These are phyloP conservation scores for Diaporthe vexans DNA, from an alignment of 2,329 filamentous ascomycete species.

Conservation along the genomic window DNA sequence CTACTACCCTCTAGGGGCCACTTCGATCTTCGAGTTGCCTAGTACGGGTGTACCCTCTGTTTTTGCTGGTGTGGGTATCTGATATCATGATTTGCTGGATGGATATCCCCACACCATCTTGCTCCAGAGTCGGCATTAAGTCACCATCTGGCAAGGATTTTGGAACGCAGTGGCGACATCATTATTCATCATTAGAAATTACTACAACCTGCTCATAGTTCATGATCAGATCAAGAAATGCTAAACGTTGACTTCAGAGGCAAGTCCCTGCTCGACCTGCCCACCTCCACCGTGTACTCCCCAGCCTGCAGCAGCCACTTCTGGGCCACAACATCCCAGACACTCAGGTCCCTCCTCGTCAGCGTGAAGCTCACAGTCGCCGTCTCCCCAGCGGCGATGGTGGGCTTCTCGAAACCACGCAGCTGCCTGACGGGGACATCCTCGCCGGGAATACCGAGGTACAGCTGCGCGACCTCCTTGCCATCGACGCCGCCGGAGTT, in stretches of 20 bases:
- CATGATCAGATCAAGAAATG: slow-evolving; percentile 12
- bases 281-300: slow-evolving; percentile 60
- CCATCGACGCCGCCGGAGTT: slow-evolving; percentile 60
- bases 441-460: slow-evolving; percentile 59
- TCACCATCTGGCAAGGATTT: no score
- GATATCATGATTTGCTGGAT: no score
- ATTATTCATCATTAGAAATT: slow-evolving; percentile 7
- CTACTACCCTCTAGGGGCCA: no score
- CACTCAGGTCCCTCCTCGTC: slow-evolving; percentile 75
- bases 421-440: slow-evolving; percentile 69
- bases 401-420: slow-evolving; percentile 75
- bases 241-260: slow-evolving; percentile 53
- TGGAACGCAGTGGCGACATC: not conserved
- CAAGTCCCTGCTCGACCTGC: slow-evolving; percentile 62
- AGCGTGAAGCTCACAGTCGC: slow-evolving; percentile 65
- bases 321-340: slow-evolving; percentile 74
- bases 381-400: slow-evolving; percentile 60
- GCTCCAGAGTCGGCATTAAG: no score
- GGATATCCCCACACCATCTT: no score
- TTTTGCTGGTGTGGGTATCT: no score
- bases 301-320: slow-evolving; percentile 69
- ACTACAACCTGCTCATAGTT: not conserved
- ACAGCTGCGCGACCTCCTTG: slow-evolving; percentile 64
- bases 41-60: no score
- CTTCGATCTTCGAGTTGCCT: no score